Conservation (phyloP, 176 grass and related monocot species). For the barley (Hordeum vulgare) region MorexV3_pseudomolecules_assembly NC_058523.1:413458479-413458978, state of each 20-base stretch:
- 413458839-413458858: not conserved
- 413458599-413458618: not conserved
- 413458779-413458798: not conserved
- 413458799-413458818: not conserved
- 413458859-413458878: not conserved
- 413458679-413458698: not conserved
- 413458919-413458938: not conserved
- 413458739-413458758: not conserved
- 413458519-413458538: not conserved
- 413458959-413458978: not conserved
- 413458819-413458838: not conserved
- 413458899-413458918: not conserved
- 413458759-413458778: not conserved
- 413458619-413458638: not conserved
- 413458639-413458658: not conserved
- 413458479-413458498: not conserved
- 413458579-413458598: not conserved
- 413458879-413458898: not conserved
- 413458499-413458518: not conserved
- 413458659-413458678: slow-evolving; percentile 2
- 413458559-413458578: not conserved
- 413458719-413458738: not conserved
- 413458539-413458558: not conserved
- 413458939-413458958: not conserved
- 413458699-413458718: not conserved